phyloP scores from a whole-genome alignment of 2,329 filamentous ascomycete species.

The Fusarium subglutinans region DNA sequence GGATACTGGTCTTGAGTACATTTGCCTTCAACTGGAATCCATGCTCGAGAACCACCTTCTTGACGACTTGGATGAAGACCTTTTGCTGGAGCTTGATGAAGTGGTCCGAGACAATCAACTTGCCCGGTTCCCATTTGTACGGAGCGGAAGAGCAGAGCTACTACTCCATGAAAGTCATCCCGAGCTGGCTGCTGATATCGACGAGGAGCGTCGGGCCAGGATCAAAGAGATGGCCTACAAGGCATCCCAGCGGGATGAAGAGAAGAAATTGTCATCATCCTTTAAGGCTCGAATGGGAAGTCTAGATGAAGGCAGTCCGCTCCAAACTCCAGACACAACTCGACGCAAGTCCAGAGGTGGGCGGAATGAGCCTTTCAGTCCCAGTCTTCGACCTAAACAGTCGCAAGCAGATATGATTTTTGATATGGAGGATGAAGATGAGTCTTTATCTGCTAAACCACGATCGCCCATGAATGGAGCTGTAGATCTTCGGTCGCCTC shows the following conservation, averaged over 20 bases:
- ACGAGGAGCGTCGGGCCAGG: slow-evolving; percentile 74
- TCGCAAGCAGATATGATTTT: slow-evolving; percentile 86
- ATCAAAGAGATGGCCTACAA: slow-evolving; percentile 81
- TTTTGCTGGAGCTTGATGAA: slow-evolving; percentile 82
- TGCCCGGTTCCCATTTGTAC: slow-evolving; percentile 77
- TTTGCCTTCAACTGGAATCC: slow-evolving; percentile 88
- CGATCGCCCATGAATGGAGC: slow-evolving; percentile 35
- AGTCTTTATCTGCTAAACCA: slow-evolving; percentile 44
- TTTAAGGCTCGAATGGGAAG: slow-evolving; percentile 69
- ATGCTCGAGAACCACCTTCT: slow-evolving; percentile 92
- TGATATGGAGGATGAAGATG: slow-evolving; percentile 86
- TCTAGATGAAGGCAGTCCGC: slow-evolving; percentile 67
- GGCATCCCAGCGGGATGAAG: slow-evolving; percentile 69
- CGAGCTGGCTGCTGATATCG: slow-evolving; percentile 69
- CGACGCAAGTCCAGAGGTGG: slow-evolving; percentile 58
- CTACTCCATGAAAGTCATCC: slow-evolving; percentile 72
- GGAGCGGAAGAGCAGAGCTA: slow-evolving; percentile 76
- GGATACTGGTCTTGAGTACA: slow-evolving; percentile 86
- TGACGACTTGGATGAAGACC: slow-evolving; percentile 83
- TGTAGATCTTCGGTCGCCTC: slow-evolving; percentile 28
- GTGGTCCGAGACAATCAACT: slow-evolving; percentile 86
- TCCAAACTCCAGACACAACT: slow-evolving; percentile 54
- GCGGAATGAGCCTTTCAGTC: slow-evolving; percentile 69
- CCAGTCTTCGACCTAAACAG: slow-evolving; percentile 72
- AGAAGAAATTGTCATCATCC: slow-evolving; percentile 69